Percentiles rank a stretch among this genome's conserved stretches.
phyloP scores from a whole-genome alignment of 2,329 filamentous ascomycete species.

The Chaetomiaceae sp. region DNA sequence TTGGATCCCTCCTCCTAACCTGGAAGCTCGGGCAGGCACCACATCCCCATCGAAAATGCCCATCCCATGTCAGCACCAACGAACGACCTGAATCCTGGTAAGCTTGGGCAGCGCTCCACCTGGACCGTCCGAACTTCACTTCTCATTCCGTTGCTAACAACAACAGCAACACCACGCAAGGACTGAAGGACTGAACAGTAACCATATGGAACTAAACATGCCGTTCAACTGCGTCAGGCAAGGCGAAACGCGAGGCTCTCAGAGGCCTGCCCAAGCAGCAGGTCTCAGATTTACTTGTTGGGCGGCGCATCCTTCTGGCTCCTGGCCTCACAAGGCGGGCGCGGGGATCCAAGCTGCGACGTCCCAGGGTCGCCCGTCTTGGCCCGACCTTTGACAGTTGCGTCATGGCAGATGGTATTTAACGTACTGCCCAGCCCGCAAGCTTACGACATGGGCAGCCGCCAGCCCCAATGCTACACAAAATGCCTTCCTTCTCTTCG shows the following conservation, averaged over 20 bases:
- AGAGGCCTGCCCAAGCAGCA: neutral
- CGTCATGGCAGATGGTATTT: neutral
- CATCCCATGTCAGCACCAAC: neutral
- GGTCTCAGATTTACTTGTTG: neutral
- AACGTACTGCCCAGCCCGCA: no score
- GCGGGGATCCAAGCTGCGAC: constrained; percentile 5
- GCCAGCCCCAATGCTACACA: neutral
- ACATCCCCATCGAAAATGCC: neutral
- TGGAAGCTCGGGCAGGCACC: no score
- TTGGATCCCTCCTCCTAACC: no score
- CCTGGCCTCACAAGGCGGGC: neutral
- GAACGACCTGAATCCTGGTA: neutral
- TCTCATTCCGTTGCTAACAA: no score
- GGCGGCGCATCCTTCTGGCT: constrained; percentile 9
- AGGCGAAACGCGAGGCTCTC: neutral
- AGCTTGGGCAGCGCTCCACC: no score
- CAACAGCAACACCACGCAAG: no score
- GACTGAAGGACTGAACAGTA: neutral
- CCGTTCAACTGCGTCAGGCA: neutral
- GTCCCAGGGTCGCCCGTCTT: neutral
- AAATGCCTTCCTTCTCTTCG: neutral
- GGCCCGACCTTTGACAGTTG: neutral
- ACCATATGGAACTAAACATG: no score
- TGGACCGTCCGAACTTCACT: no score
- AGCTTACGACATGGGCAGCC: no score